Conservation (phyloP, 306 rosid species). For the Mimosa bimucronata region DNA sequence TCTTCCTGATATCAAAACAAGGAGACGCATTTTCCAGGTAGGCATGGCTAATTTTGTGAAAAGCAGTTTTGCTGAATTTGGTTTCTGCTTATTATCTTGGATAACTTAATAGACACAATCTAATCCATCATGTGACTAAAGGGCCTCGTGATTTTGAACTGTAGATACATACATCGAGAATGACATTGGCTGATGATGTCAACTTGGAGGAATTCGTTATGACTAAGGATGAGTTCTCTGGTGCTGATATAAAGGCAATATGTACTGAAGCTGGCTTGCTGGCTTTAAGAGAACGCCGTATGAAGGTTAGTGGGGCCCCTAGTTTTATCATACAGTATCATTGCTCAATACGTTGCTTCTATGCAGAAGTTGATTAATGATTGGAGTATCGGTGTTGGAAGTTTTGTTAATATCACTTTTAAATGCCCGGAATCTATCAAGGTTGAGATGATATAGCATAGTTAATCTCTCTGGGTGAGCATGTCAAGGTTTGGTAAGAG, state of each 20-base stretch:
- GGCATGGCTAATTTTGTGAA: constrained; percentile 25
- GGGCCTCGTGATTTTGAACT: constrained; percentile 29
- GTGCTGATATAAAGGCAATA: constrained; percentile 97
- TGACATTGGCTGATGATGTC: constrained; percentile 98
- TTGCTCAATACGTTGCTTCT: background rate
- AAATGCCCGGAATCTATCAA: background rate
- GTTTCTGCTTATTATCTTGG: constrained; percentile 8
- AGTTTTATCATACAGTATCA: constrained; percentile 7
- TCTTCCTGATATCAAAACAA: constrained; percentile 96
- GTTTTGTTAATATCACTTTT: constrained; percentile 5
- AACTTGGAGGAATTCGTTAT: constrained; percentile 96
- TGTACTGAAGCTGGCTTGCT: constrained; percentile 98
- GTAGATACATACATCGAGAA: constrained; percentile 96
- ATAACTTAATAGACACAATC: constrained; percentile 13
- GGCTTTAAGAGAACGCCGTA: constrained; percentile 93
- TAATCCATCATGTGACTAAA: constrained; percentile 22
- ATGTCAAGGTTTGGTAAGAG: constrained; percentile 8
- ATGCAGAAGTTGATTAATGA: constrained; percentile 1
- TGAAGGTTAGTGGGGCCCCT: constrained; percentile 72
- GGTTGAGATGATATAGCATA: constrained; percentile 15
- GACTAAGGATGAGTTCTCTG: constrained; percentile 99
- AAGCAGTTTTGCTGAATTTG: constrained; percentile 13
- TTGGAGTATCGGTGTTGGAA: constrained; percentile 14
- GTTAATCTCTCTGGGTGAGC: constrained; percentile 19
- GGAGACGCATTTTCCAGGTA: constrained; percentile 97